A percentile compares a stretch with the other conserved stretches of the same genome.
phyloP scores from a whole-genome alignment of 2,329 filamentous ascomycete species.

The Fusarium ambrosium region DNA sequence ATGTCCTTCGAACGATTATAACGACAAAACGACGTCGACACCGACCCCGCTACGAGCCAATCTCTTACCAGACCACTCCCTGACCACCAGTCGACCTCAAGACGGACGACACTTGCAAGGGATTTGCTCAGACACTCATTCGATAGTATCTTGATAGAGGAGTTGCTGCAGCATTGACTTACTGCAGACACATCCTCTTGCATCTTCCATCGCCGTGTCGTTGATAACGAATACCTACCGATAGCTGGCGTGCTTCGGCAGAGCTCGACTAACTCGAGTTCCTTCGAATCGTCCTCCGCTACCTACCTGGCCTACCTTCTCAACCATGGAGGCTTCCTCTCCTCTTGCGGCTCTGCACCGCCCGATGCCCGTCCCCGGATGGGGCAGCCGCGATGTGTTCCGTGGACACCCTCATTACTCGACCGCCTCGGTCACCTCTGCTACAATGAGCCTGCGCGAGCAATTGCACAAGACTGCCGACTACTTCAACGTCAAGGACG shows the following conservation, averaged over 20 bases:
- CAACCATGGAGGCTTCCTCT: slow-evolving; percentile 89
- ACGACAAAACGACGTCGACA: slow-evolving; percentile 48
- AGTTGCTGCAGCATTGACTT: slow-evolving; percentile 53
- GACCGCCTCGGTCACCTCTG: slow-evolving; percentile 69
- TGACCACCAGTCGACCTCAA: slow-evolving; percentile 27
- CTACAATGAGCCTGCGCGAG: slow-evolving; percentile 85
- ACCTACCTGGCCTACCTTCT: slow-evolving; percentile 1
- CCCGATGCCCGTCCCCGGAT: slow-evolving; percentile 72
- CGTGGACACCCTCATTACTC: slow-evolving; percentile 63
- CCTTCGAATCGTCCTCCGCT: slow-evolving; percentile 31
- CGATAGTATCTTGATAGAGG: slow-evolving; percentile 34
- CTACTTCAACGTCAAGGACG: slow-evolving; percentile 85
- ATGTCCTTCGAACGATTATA: slow-evolving; percentile 52
- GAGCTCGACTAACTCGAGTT: slow-evolving; percentile 39
- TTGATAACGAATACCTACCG: slow-evolving; percentile 44
- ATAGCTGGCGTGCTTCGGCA: slow-evolving; percentile 36
- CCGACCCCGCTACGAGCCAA: slow-evolving; percentile 42
- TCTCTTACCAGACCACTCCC: slow-evolving; percentile 33
- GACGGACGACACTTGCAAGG: slow-evolving; percentile 21
- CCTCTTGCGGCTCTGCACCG: slow-evolving; percentile 93
- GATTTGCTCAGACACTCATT: slow-evolving; percentile 23
- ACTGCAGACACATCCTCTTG: slow-evolving; percentile 44
- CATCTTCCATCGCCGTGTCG: slow-evolving; percentile 38
- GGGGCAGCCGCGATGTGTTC: slow-evolving; percentile 68
- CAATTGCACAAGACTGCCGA: slow-evolving; percentile 74